Evolutionary conservation across 2,329 filamentous ascomycete genomes (phyloP).

Genomic region (Hypoxylon sp.): DNA sequence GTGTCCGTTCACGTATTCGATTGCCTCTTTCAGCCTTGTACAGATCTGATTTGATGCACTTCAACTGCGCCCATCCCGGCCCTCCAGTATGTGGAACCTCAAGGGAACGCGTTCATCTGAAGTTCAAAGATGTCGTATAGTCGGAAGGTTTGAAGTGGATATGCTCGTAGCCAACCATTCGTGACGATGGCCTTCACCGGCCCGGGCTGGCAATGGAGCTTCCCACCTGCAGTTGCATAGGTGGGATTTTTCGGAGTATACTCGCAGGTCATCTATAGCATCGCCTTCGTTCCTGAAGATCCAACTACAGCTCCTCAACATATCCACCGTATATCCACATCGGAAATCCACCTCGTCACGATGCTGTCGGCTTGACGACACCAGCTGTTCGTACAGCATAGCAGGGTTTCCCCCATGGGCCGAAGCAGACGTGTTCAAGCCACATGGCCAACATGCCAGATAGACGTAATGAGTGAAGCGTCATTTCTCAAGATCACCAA

Average conservation of each 20-base stretch:
- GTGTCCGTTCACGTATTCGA: slow-evolving; percentile 39
- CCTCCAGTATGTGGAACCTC: slow-evolving; percentile 44
- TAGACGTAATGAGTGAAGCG: slow-evolving; percentile 13
- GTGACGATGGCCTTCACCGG: slow-evolving; percentile 16
- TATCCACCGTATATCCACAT: neutral
- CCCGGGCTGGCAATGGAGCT: slow-evolving; percentile 22
- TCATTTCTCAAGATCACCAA: slow-evolving; percentile 11
- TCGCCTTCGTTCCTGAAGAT: slow-evolving; percentile 16
- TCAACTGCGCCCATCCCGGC: slow-evolving; percentile 45
- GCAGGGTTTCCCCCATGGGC: slow-evolving; percentile 19
- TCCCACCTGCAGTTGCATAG: slow-evolving; percentile 15
- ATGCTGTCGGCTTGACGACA: neutral
- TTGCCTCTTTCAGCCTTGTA: slow-evolving; percentile 51
- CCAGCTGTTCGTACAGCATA: slow-evolving; percentile 35
- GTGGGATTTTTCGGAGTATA: slow-evolving; percentile 24
- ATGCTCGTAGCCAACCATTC: slow-evolving; percentile 29
- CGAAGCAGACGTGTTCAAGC: slow-evolving; percentile 23
- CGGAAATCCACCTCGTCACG: slow-evolving; percentile 6
- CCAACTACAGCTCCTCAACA: slow-evolving; percentile 8
- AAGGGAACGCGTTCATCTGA: slow-evolving; percentile 44
- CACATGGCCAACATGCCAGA: slow-evolving; percentile 11
- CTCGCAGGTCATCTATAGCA: slow-evolving; percentile 8
- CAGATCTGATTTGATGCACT: slow-evolving; percentile 49
- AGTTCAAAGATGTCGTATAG: slow-evolving; percentile 7
- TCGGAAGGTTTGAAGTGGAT: slow-evolving; percentile 21